Conservation (phyloP, 805 yeast genomes). For the Starmera dryadoides region DNA sequence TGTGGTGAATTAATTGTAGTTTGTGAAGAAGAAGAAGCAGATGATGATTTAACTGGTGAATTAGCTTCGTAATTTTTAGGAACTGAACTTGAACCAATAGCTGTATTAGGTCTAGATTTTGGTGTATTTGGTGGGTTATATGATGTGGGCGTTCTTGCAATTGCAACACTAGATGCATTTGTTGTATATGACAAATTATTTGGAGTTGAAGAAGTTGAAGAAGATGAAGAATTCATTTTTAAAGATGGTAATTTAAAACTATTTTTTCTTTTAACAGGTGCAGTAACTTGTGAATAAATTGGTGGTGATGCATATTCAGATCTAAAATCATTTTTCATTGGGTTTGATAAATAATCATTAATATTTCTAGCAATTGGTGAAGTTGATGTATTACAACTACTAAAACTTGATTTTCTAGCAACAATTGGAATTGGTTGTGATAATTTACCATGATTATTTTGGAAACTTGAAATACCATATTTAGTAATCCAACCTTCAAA, state of each 20-base stretch:
- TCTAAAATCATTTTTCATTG: constrained; percentile 11
- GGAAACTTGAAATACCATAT: constrained; percentile 10
- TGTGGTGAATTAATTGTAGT: not conserved
- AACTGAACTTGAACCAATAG: not conserved
- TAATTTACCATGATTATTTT: constrained; percentile 14
- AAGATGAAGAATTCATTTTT: constrained; percentile 11
- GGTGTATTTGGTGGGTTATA: not conserved
- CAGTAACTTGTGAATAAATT: constrained; percentile 7
- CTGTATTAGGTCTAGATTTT: no score
- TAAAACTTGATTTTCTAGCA: constrained; percentile 5
- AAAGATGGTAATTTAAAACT: constrained; percentile 9
- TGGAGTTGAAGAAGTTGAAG: constrained; percentile 1
- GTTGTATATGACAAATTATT: no score
- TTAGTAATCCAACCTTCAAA: constrained; percentile 33
- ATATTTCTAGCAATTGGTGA: constrained; percentile 9
- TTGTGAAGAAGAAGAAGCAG: constrained; percentile 1
- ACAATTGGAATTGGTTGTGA: constrained; percentile 2
- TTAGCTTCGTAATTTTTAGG: not conserved
- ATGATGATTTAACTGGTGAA: constrained; percentile 5
- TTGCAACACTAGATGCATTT: no score
- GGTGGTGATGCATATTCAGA: constrained; percentile 1
- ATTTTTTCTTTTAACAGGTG: constrained; percentile 11
- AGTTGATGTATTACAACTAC: constrained; percentile 5
- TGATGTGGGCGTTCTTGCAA: not conserved
- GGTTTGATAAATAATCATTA: constrained; percentile 12